Percentiles rank a stretch among this genome's conserved stretches.
These are phyloP conservation scores for Brassica incana DNA, from an alignment of 345 rosid genomes.

Conservation along the genomic window DNA sequence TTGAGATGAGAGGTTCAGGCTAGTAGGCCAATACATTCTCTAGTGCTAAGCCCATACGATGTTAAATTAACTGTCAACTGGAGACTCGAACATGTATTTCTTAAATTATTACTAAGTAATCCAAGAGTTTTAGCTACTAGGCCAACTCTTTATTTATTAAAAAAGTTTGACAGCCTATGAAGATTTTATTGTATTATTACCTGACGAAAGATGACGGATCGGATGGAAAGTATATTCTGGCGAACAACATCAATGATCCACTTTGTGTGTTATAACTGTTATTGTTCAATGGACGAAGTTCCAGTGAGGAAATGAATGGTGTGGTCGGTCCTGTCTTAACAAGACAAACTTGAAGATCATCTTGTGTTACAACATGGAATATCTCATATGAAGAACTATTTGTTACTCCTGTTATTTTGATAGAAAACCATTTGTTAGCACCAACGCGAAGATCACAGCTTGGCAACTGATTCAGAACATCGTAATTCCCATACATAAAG, in stretches of 20 bases:
- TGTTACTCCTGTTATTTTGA: conserved; percentile 21
- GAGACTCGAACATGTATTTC: too few relatives aligned
- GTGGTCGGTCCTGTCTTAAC: conserved; percentile 44
- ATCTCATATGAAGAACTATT: conserved; percentile 19
- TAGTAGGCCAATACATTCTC: too few relatives aligned
- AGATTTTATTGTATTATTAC: neutral
- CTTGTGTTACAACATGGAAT: conserved; percentile 35
- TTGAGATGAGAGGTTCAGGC: too few relatives aligned
- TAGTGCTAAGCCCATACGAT: too few relatives aligned
- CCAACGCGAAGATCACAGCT: conserved; percentile 50
- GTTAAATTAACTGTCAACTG: too few relatives aligned
- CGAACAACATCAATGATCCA: conserved; percentile 28
- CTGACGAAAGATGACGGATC: neutral
- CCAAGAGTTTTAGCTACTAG: too few relatives aligned
- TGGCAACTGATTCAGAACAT: conserved; percentile 26
- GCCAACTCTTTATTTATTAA: too few relatives aligned
- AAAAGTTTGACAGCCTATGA: neutral
- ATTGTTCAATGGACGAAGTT: conserved; percentile 43
- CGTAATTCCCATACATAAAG: conserved; percentile 53
- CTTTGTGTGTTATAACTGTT: neutral
- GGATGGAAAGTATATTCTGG: conserved; percentile 9
- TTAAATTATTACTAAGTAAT: too few relatives aligned
- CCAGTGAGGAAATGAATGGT: conserved; percentile 54
- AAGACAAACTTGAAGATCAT: conserved; percentile 47
- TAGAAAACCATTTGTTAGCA: conserved; percentile 42